Evolutionary conservation across 805 yeast species (phyloP).

Genomic region (Candida broadrunensis): DNA sequence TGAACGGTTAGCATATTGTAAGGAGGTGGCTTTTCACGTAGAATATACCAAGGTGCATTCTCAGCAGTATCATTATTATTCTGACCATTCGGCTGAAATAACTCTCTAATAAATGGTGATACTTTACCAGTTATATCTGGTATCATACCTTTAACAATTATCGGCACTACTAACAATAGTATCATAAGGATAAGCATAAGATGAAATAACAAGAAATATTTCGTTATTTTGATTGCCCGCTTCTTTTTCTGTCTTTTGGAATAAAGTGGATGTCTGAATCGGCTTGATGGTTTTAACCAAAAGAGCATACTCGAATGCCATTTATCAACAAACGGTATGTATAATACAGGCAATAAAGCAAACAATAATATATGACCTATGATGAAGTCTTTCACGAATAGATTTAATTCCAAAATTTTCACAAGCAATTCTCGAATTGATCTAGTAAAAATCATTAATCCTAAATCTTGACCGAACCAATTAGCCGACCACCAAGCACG

Average conservation of each 20-base stretch:
- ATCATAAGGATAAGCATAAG: conserved; percentile 36
- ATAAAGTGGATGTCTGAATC: conserved; percentile 35
- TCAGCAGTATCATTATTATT: conserved; percentile 66
- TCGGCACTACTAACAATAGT: conserved; percentile 45
- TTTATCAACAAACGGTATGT: conserved; percentile 46
- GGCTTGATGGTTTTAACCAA: conserved; percentile 44
- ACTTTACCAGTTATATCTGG: conserved; percentile 4
- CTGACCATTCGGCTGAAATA: conserved; percentile 60
- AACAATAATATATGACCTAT: conserved; percentile 43
- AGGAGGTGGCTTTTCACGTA: conserved; percentile 28
- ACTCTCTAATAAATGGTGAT: conserved; percentile 13
- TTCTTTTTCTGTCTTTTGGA: conserved; percentile 35
- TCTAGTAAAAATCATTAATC: conserved; percentile 37
- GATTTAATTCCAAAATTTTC: conserved; percentile 42
- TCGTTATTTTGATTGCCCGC: conserved; percentile 25
- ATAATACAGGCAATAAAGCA: conserved; percentile 35
- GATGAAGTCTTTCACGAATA: conserved; percentile 47
- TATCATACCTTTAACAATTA: conserved; percentile 25
- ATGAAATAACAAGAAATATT: conserved; percentile 47
- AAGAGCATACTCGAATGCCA: conserved; percentile 49
- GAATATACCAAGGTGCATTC: conserved; percentile 45
- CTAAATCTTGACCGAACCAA: conserved; percentile 41
- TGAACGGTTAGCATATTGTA: conserved; percentile 11
- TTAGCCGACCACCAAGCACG: conserved; percentile 56
- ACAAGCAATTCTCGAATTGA: conserved; percentile 46